These are phyloP conservation scores for Telopea speciosissima DNA, from an alignment of 177 flowering plant genomes.

Conservation along the genomic window DNA sequence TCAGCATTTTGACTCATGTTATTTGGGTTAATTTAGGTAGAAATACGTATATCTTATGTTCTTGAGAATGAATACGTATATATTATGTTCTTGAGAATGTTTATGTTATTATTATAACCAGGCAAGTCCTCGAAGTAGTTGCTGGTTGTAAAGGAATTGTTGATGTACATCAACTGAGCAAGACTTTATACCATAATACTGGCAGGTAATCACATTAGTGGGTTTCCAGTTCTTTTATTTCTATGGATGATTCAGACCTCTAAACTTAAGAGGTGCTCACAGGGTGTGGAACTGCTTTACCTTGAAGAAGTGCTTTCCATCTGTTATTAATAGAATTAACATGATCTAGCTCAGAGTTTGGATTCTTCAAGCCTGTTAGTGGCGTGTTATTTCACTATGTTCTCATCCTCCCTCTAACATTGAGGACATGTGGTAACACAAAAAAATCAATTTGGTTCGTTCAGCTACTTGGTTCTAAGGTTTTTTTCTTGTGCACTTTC, in stretches of 20 bases:
- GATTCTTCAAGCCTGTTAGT: not conserved
- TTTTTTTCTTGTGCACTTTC: not conserved
- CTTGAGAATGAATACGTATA: no score
- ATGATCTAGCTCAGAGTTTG: not conserved
- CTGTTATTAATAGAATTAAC: not conserved
- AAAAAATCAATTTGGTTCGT: not conserved
- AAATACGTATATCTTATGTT: no score
- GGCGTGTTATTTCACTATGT: not conserved
- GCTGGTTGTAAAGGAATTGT: constrained; percentile 77
- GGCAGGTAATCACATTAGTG: constrained; percentile 62
- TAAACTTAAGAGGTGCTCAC: not conserved
- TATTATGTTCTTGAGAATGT: no score
- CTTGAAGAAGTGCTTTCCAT: not conserved
- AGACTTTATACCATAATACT: constrained; percentile 75
- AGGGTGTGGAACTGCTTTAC: not conserved
- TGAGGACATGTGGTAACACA: not conserved
- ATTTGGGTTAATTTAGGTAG: not conserved
- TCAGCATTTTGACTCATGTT: not conserved
- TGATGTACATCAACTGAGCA: constrained; percentile 57
- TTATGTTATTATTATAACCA: constrained; percentile 20
- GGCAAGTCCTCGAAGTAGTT: constrained; percentile 98
- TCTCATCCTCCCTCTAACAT: not conserved
- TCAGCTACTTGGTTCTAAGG: not conserved
- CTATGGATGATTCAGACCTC: not conserved
- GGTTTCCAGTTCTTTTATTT: not conserved